Conservation (phyloP, 805 yeast species). For the Cephaloascus fragrans region DNA sequence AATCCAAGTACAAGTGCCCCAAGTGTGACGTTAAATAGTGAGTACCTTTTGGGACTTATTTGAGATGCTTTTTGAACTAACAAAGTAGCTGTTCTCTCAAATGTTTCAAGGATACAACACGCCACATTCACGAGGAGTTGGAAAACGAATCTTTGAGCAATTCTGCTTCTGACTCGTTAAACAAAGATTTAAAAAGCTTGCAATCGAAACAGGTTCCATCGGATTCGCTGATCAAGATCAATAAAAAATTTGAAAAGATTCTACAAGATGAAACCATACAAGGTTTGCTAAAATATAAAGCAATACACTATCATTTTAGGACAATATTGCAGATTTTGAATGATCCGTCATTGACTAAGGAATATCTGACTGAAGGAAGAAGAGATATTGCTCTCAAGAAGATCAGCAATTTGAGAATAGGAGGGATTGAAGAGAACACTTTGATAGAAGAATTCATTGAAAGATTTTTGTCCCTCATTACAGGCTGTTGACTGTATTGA, state of each 20-base stretch:
- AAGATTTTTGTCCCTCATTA: not conserved
- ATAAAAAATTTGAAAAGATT: conserved; percentile 15
- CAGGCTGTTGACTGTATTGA: too few species aligned
- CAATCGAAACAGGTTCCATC: conserved; percentile 1
- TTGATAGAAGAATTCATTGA: conserved; percentile 54
- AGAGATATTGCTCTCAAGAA: conserved; percentile 51
- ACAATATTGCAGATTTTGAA: conserved; percentile 35
- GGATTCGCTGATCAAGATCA: conserved; percentile 6
- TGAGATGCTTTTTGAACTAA: not conserved
- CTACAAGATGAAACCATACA: conserved; percentile 32
- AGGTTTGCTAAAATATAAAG: conserved; percentile 36
- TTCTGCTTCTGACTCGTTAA: too few species aligned
- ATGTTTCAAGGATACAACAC: conserved; percentile 46
- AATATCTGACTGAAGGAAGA: conserved; percentile 42
- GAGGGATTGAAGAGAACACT: conserved; percentile 60
- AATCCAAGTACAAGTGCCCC: conserved; percentile 51
- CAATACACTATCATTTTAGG: conserved; percentile 47
- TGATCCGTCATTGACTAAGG: conserved; percentile 39
- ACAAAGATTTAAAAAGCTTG: not conserved
- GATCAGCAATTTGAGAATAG: conserved; percentile 46
- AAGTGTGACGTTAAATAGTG: conserved; percentile 20
- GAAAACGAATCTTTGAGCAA: conserved; percentile 4
- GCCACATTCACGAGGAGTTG: conserved; percentile 14
- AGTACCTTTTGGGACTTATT: not conserved
- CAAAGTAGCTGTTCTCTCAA: conserved; percentile 39